phyloP scores from a whole-genome alignment of 768 basidiomycete genomes.

The Suillus variegatus region DNA sequence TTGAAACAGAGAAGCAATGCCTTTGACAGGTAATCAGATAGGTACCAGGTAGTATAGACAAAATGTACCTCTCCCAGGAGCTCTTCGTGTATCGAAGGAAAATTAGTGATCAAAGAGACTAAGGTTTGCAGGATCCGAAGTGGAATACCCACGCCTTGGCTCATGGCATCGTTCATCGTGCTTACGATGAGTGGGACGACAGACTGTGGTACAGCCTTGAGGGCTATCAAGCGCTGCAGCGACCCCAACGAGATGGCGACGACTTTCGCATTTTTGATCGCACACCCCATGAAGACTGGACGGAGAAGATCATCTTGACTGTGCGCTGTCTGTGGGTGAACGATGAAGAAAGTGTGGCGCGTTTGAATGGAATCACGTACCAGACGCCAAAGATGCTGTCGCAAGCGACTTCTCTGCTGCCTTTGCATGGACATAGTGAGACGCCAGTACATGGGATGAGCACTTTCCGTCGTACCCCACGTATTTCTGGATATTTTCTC shows the following conservation, averaged over 20 bases:
- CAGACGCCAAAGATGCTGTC: too few relatives aligned
- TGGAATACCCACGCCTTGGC: slow-evolving; percentile 95
- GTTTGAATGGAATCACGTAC: too few relatives aligned
- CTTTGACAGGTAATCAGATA: background rate
- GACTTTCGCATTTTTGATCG: slow-evolving; percentile 76
- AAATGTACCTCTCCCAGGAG: slow-evolving; percentile 76
- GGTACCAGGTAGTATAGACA: background rate
- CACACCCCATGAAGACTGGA: too few relatives aligned
- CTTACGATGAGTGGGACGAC: slow-evolving; percentile 77
- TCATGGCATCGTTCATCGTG: slow-evolving; percentile 85
- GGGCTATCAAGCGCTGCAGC: slow-evolving; percentile 83
- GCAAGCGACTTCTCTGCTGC: too few relatives aligned
- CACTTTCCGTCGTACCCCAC: slow-evolving; percentile 58
- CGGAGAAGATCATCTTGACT: too few relatives aligned
- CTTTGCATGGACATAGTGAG: too few relatives aligned
- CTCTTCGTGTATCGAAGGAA: slow-evolving; percentile 76
- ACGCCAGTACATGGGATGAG: background rate
- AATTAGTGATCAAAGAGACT: slow-evolving; percentile 87
- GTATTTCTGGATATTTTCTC: slow-evolving; percentile 88
- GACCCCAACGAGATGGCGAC: slow-evolving; percentile 90
- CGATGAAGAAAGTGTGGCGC: too few relatives aligned
- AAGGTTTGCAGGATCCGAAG: slow-evolving; percentile 91
- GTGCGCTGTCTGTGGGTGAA: too few relatives aligned
- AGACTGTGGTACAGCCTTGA: slow-evolving; percentile 81
- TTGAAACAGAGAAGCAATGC: slow-evolving; percentile 80